These are phyloP conservation scores for Phytophthora ohioensis DNA, from an alignment of 352 stramenopile species.

Conservation along the genomic window DNA sequence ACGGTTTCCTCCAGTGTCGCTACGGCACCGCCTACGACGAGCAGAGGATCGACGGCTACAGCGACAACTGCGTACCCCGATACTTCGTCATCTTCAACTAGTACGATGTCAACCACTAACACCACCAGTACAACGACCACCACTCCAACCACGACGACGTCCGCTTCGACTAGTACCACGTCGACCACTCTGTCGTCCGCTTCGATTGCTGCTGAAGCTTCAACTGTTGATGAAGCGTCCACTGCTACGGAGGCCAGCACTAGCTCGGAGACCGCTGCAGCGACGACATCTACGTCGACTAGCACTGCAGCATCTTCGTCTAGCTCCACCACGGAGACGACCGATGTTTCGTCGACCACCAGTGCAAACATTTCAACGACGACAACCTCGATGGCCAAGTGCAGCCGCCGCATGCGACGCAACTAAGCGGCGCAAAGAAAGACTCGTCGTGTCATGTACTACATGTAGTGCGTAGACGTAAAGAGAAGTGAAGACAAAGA, in stretches of 20 bases:
- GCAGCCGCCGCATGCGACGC: slow-evolving; percentile 22
- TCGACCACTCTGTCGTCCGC: slow-evolving; percentile 5
- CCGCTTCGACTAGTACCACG: slow-evolving; percentile 4
- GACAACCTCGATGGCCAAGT: slow-evolving; percentile 15
- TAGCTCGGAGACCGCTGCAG: background rate
- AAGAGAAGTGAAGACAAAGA: background rate
- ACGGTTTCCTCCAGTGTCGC: slow-evolving; percentile 22
- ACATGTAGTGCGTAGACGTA: slow-evolving; percentile 12
- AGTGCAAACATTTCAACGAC: slow-evolving; percentile 6
- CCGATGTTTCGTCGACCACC: background rate
- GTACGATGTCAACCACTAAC: background rate
- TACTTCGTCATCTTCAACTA: slow-evolving; percentile 16
- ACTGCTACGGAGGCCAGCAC: slow-evolving; percentile 21
- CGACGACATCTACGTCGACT: background rate
- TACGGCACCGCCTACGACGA: slow-evolving; percentile 28
- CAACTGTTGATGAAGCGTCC: slow-evolving; percentile 2
- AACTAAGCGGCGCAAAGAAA: slow-evolving; percentile 12
- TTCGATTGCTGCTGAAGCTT: slow-evolving; percentile 12
- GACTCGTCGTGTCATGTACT: background rate
- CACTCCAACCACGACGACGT: slow-evolving; percentile 5
- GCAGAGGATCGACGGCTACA: slow-evolving; percentile 29
- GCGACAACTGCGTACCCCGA: slow-evolving; percentile 37
- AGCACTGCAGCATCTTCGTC: background rate
- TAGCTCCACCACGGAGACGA: slow-evolving; percentile 4
- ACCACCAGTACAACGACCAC: slow-evolving; percentile 11